These are phyloP conservation scores for Cadophora luteo-olivacea DNA, from an alignment of 2,329 filamentous ascomycete species.

Conservation along the genomic window DNA sequence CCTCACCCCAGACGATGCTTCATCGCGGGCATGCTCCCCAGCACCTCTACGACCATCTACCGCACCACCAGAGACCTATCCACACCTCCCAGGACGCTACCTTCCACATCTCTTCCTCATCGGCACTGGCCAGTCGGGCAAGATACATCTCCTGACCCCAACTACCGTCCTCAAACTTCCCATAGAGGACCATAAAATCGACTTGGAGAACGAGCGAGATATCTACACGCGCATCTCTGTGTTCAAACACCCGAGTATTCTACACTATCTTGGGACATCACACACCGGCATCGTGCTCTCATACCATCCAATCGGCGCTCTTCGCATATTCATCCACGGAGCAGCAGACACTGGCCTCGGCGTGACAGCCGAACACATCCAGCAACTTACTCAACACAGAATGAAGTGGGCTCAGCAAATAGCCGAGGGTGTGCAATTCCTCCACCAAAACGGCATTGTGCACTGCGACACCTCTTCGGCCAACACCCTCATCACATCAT, in stretches of 20 bases:
- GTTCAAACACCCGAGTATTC: conserved; percentile 16
- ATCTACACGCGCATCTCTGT: conserved; percentile 14
- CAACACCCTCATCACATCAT: conserved; percentile 21
- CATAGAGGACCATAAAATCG: conserved; percentile 9
- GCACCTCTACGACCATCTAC: conserved; percentile 11
- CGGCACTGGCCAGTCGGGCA: conserved; percentile 15
- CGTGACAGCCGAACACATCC: conserved; percentile 3
- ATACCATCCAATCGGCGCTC: conserved; percentile 14
- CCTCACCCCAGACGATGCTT: conserved; percentile 1
- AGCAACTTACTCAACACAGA: not conserved
- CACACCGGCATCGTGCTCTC: conserved; percentile 19
- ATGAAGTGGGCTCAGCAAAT: conserved; percentile 20
- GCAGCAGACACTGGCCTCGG: conserved; percentile 14
- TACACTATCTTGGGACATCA: conserved; percentile 7
- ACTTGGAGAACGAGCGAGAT: conserved; percentile 16
- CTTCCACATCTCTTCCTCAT: conserved; percentile 9
- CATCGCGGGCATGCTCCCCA: conserved; percentile 3
- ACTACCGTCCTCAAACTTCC: conserved; percentile 14
- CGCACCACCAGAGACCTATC: conserved; percentile 14
- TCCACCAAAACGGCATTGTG: conserved; percentile 20
- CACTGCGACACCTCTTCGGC: conserved; percentile 21
- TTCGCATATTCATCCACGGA: conserved; percentile 17
- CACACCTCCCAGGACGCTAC: conserved; percentile 4
- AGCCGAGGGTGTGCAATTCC: conserved; percentile 16
- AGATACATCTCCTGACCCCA: conserved; percentile 14